Conservation (phyloP, 2,329 filamentous ascomycete species). For the Curvularia lunata region DNA sequence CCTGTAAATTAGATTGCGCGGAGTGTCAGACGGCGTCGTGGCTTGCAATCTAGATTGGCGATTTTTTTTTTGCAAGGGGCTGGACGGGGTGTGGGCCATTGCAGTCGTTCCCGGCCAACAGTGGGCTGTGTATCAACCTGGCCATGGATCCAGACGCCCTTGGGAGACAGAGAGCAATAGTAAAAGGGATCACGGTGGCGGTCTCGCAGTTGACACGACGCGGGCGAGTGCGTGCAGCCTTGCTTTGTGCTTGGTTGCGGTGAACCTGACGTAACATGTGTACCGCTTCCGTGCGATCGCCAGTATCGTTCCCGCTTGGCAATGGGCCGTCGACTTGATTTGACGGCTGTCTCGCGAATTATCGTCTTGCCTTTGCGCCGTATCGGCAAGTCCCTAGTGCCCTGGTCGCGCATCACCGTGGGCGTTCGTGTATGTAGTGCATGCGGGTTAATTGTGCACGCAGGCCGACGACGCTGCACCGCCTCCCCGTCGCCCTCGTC, state of each 20-base stretch:
- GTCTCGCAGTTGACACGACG: slow-evolving; percentile 8
- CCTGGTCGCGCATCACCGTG: slow-evolving; percentile 10
- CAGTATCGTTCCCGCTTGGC: slow-evolving; percentile 19
- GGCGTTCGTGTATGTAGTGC: background rate
- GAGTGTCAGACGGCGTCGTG: slow-evolving; percentile 16
- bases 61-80: slow-evolving; percentile 7
- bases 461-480: background rate
- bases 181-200: background rate
- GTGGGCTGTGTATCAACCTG: slow-evolving; percentile 12
- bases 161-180: background rate
- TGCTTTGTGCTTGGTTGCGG: slow-evolving; percentile 3
- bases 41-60: slow-evolving; percentile 25
- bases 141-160: background rate
- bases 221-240: slow-evolving; percentile 5
- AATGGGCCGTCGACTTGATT: slow-evolving; percentile 14
- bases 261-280: slow-evolving; percentile 21
- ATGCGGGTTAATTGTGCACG: background rate
- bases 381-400: slow-evolving; percentile 8
- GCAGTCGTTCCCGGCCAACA: slow-evolving; percentile 8
- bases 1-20: slow-evolving; percentile 9
- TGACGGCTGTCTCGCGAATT: slow-evolving; percentile 16
- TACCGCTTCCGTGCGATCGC: slow-evolving; percentile 19
- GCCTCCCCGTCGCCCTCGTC: background rate
- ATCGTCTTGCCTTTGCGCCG: slow-evolving; percentile 14
- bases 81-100: slow-evolving; percentile 5